A percentile compares a stretch with the other conserved stretches of the same genome.
Evolutionary conservation across 352 stramenopile genomes (phyloP).

Genomic region (Saprolegnia diclina): DNA sequence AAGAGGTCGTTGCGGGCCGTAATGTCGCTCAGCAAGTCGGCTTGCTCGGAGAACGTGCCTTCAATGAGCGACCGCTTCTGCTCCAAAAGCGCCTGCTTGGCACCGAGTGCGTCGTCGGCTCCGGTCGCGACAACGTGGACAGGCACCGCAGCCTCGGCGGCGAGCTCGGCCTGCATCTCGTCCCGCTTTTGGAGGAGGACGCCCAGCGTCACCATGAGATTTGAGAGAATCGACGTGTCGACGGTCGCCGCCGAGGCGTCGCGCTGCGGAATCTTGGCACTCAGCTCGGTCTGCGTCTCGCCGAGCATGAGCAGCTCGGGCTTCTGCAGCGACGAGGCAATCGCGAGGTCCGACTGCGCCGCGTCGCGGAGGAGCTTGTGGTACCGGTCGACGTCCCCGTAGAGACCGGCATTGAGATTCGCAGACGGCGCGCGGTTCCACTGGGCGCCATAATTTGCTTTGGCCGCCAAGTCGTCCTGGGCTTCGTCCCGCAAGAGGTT

Average conservation of each 20-base stretch:
- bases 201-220: conserved; percentile 20
- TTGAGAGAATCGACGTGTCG: conserved; percentile 23
- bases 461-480: conserved; percentile 58
- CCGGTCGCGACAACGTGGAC: neutral
- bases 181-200: conserved; percentile 21
- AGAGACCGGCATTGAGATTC: conserved; percentile 51
- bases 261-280: conserved; percentile 32
- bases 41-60: conserved; percentile 48
- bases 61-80: conserved; percentile 55
- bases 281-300: conserved; percentile 47
- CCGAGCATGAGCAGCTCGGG: conserved; percentile 38
- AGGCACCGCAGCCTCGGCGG: neutral
- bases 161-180: conserved; percentile 12
- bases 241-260: conserved; percentile 14
- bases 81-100: conserved; percentile 57
- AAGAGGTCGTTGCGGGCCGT: conserved; percentile 46
- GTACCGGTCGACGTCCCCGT: conserved; percentile 62
- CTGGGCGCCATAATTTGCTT: conserved; percentile 54
- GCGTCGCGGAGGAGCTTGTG: conserved; percentile 66
- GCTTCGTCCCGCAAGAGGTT: conserved; percentile 50
- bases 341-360: conserved; percentile 58
- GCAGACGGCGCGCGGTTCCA: conserved; percentile 53
- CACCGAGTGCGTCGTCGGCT: conserved; percentile 17
- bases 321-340: conserved; percentile 48
- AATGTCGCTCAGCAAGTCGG: conserved; percentile 38